A percentile compares a stretch with the other conserved stretches of the same genome.
phyloP scores from a whole-genome alignment of 306 rosid genomes.

The Morella rubra region DNA sequence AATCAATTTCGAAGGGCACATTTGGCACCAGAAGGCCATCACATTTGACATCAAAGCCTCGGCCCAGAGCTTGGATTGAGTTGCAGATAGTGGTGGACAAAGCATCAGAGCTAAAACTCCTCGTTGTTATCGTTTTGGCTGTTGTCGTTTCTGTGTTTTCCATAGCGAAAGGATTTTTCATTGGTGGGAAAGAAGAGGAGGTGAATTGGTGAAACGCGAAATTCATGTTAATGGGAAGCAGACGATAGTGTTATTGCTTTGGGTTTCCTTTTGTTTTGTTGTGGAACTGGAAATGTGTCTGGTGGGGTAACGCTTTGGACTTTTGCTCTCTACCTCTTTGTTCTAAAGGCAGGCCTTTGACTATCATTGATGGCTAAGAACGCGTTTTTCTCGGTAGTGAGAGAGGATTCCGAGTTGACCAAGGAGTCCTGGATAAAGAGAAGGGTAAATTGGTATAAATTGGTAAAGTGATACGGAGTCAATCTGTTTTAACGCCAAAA shows the following conservation, averaged over 20 bases:
- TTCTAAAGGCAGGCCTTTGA: constrained; percentile 49
- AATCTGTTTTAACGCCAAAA: no score
- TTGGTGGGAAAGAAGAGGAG: constrained; percentile 16
- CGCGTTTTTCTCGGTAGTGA: constrained; percentile 40
- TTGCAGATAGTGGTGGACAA: constrained; percentile 61
- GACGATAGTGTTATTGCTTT: neutral
- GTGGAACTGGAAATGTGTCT: constrained; percentile 14
- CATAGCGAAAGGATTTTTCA: constrained; percentile 31
- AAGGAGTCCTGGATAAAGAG: no score
- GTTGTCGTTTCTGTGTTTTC: constrained; percentile 30
- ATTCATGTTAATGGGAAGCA: constrained; percentile 28
- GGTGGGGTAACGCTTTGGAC: constrained; percentile 28
- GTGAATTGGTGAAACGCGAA: constrained; percentile 5
- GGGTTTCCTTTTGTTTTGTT: neutral
- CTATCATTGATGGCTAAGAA: constrained; percentile 43
- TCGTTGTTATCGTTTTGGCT: constrained; percentile 17
- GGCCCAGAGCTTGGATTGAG: constrained; percentile 91
- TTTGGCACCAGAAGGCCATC: constrained; percentile 52
- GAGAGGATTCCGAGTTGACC: constrained; percentile 40
- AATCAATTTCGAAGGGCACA: constrained; percentile 64
- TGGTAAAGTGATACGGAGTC: no score
- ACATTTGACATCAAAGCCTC: constrained; percentile 93
- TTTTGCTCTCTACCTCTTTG: constrained; percentile 24
- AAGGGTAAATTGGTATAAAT: no score
- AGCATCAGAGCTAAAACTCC: constrained; percentile 47